Evolutionary conservation across 2,329 filamentous ascomycete species (phyloP).

Genomic region (Hypoxylon sp.): DNA sequence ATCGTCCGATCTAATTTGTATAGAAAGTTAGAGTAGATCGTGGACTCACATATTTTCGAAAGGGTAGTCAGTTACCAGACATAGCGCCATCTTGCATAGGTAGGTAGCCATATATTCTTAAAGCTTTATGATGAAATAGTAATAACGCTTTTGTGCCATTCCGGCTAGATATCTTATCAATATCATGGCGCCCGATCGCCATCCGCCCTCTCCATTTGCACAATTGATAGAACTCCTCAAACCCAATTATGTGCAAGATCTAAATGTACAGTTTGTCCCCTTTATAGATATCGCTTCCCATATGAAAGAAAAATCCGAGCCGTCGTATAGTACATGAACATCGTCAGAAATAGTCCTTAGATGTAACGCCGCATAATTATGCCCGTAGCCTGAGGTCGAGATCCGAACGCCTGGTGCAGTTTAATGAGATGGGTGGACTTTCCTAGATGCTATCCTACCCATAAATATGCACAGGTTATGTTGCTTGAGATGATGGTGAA

Average conservation of each 20-base stretch:
- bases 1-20: too few relatives aligned
- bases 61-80: neutral
- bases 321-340: conserved; percentile 37
- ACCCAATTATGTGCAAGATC: conserved; percentile 17
- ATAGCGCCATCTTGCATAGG: neutral
- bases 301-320: conserved; percentile 3
- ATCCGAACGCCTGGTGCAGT: conserved; percentile 11
- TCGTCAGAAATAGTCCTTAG: conserved; percentile 22
- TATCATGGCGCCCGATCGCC: neutral
- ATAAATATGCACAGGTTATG: conserved; percentile 10
- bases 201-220: neutral
- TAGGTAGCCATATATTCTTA: neutral
- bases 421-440: conserved; percentile 1
- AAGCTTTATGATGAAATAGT: neutral
- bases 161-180: neutral
- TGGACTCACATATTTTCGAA: too few relatives aligned
- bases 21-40: too few relatives aligned
- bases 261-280: conserved; percentile 24
- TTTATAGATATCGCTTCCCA: conserved; percentile 13
- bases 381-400: neutral
- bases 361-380: conserved; percentile 7
- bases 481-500: conserved; percentile 6
- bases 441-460: conserved; percentile 6
- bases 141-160: conserved; percentile 3
- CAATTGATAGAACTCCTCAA: neutral